phyloP scores from a whole-genome alignment of 176 grass and related monocot genomes.

The Elaeis guineensis region DNA sequence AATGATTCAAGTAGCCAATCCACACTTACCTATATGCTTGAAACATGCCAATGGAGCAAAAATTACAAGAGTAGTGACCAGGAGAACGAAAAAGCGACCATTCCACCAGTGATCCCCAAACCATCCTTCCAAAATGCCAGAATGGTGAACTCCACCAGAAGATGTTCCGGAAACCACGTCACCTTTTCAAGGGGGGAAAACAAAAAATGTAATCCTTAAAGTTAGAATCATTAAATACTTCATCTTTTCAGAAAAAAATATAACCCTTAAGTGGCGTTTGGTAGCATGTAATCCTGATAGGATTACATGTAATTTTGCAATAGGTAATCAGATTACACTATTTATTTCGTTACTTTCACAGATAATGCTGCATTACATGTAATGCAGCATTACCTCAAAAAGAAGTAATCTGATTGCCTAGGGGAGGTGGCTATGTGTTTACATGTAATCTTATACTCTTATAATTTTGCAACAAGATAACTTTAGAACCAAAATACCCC shows the following conservation, averaged over 20 bases:
- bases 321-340: too few species aligned
- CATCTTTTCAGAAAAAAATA: not conserved
- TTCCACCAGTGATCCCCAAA: constrained; percentile 93
- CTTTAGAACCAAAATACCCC: too few species aligned
- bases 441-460: too few species aligned
- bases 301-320: too few species aligned
- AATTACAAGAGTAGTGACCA: constrained; percentile 47
- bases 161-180: constrained; percentile 87
- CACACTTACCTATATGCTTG: constrained; percentile 64
- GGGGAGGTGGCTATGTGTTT: too few species aligned
- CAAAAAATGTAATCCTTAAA: not conserved
- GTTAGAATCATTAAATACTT: not conserved
- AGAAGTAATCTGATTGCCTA: too few species aligned
- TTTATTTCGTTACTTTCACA: too few species aligned
- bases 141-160: constrained; percentile 64
- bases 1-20: not conserved
- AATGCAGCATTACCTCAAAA: too few species aligned
- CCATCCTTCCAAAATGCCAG: constrained; percentile 87
- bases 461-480: too few species aligned
- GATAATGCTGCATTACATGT: too few species aligned
- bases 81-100: constrained; percentile 62
- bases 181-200: constrained; percentile 24
- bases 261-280: too few species aligned
- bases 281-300: too few species aligned
- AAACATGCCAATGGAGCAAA: constrained; percentile 82